phyloP scores from a whole-genome alignment of 169 alveolate species.

The Plasmodium inui region DNA sequence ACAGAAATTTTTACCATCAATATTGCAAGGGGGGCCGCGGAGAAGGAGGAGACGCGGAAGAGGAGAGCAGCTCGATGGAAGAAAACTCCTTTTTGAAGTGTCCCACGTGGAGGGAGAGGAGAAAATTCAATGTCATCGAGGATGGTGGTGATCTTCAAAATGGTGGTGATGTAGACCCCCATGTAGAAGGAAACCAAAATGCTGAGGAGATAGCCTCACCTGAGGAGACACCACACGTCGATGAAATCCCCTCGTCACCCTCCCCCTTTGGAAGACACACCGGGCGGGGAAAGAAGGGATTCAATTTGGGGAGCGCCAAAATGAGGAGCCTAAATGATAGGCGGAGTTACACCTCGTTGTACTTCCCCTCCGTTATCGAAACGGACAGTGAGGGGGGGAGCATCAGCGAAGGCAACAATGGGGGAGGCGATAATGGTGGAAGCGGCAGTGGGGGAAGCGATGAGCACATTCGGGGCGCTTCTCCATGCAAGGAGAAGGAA shows the following conservation, averaged over 20 bases:
- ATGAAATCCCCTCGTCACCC: not conserved
- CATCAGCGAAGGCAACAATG: not conserved
- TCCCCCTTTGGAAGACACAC: not conserved
- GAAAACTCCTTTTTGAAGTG: not conserved
- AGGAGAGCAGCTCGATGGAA: not conserved
- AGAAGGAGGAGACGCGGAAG: not conserved
- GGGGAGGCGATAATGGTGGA: not conserved
- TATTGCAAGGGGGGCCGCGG: not conserved
- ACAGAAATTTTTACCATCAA: slow-evolving; percentile 15
- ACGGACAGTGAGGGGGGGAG: not conserved
- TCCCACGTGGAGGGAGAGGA: slow-evolving; percentile 1
- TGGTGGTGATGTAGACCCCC: no score
- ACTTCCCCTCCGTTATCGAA: not conserved
- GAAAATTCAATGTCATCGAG: slow-evolving; percentile 25
- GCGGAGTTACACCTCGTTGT: not conserved
- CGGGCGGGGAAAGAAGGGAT: not conserved
- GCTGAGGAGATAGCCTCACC: not conserved
- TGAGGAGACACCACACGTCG: not conserved
- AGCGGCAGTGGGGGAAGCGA: not conserved
- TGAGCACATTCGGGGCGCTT: not conserved
- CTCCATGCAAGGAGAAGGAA: not conserved
- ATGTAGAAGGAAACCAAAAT: no score
- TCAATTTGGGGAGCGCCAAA: not conserved
- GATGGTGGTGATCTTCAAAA: not conserved
- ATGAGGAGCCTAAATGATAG: not conserved